phyloP scores from a whole-genome alignment of 2,329 filamentous ascomycete genomes.

The Phialophora tarda region DNA sequence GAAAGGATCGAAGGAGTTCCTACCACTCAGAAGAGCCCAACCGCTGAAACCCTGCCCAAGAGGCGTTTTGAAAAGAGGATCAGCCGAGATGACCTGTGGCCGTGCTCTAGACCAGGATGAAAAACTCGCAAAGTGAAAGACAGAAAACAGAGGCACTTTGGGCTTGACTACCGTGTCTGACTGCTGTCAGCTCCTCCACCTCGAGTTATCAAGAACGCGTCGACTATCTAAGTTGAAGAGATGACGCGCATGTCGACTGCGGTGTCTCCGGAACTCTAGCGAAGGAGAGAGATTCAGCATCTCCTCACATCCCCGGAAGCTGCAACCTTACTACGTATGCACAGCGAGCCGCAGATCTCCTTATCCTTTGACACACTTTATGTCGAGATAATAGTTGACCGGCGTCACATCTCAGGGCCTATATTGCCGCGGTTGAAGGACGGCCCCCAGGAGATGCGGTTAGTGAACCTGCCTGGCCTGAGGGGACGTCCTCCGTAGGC shows the following conservation, averaged over 20 bases:
- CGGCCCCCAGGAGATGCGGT: background rate
- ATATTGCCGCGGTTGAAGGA: background rate
- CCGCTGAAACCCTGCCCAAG: conserved; percentile 13
- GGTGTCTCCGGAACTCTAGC: background rate
- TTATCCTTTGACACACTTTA: background rate
- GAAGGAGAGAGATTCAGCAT: background rate
- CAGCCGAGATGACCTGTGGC: conserved; percentile 23
- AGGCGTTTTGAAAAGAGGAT: conserved; percentile 22
- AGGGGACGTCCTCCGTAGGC: background rate
- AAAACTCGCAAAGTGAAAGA: background rate
- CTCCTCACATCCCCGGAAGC: background rate
- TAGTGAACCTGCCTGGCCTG: background rate
- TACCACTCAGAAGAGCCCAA: background rate
- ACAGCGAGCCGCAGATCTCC: background rate
- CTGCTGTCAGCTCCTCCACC: background rate
- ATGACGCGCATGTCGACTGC: background rate
- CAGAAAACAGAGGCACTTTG: background rate
- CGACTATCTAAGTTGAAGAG: background rate
- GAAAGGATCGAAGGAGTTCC: conserved; percentile 11
- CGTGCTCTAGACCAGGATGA: background rate
- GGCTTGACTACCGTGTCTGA: background rate
- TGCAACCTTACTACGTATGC: background rate
- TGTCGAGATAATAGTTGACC: background rate
- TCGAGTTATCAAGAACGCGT: background rate
- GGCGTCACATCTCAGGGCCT: background rate